phyloP scores from a whole-genome alignment of 23 red algal species.

The Gracilaria vermiculophylla region DNA sequence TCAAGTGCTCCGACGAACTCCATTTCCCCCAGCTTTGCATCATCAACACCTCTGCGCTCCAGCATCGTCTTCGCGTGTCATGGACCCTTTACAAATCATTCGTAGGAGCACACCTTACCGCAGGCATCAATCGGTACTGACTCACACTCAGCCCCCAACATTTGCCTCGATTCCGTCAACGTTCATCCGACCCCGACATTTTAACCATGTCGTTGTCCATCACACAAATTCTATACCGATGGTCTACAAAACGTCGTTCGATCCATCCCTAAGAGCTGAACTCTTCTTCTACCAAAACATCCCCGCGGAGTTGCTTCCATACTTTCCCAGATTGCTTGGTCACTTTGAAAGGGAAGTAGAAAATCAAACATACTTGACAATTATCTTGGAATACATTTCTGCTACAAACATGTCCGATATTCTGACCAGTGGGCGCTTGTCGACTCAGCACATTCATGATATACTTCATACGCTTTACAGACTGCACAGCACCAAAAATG shows the following conservation, averaged over 20 bases:
- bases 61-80: background rate
- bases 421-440: background rate
- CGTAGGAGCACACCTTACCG: background rate
- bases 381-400: background rate
- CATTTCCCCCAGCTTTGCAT: background rate
- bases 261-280: constrained; percentile 1
- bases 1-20: background rate
- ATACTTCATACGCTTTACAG: background rate
- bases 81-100: background rate
- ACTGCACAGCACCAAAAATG: background rate
- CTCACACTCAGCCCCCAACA: background rate
- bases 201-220: background rate
- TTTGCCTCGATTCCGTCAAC: background rate
- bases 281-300: constrained; percentile 25
- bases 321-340: constrained; percentile 15
- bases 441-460: background rate
- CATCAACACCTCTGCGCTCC: background rate
- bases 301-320: background rate
- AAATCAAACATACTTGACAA: background rate
- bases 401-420: constrained; percentile 4
- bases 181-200: constrained; percentile 12
- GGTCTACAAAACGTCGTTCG: background rate
- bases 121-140: background rate
- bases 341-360: background rate
- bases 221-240: background rate